phyloP scores from a whole-genome alignment of 495 filamentous ascomycete genomes.

The Neurospora pannonica region DNA sequence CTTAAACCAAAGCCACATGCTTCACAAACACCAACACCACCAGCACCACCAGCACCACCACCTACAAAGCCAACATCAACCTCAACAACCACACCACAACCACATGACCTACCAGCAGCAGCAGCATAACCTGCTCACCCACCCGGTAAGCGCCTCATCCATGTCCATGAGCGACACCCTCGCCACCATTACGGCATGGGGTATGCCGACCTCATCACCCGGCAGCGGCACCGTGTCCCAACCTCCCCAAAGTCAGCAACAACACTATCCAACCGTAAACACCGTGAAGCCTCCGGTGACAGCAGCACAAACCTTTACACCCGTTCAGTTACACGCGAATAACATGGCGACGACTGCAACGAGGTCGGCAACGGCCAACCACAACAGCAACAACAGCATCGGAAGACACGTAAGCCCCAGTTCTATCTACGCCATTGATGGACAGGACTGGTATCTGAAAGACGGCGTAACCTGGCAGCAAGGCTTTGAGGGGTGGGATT shows the following conservation, averaged over 20 bases:
- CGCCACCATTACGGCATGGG: conserved; percentile 14
- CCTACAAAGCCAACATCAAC: neutral
- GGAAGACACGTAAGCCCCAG: conserved; percentile 12
- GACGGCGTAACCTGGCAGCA: conserved; percentile 41
- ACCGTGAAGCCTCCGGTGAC: neutral
- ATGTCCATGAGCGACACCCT: conserved; percentile 19
- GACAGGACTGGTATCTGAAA: conserved; percentile 42
- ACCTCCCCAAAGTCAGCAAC: neutral
- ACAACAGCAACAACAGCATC: neutral
- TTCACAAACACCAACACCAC: neutral
- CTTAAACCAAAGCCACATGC: neutral
- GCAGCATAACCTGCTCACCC: neutral
- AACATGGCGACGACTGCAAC: conserved; percentile 4
- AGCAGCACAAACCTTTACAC: neutral
- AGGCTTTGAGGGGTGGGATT: conserved; percentile 35
- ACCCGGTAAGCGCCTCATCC: conserved; percentile 9
- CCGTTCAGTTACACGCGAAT: neutral
- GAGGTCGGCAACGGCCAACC: conserved; percentile 1
- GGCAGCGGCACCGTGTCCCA: neutral
- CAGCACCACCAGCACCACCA: neutral
- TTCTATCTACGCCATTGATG: conserved; percentile 31
- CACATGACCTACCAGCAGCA: neutral
- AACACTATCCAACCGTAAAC: neutral
- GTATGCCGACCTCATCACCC: conserved; percentile 11
- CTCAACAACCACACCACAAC: neutral